A percentile compares a stretch with the other conserved stretches of the same genome.
These are phyloP conservation scores for Pyrrhoderma noxium DNA, from an alignment of 1,284 basidiomycete genomes.

Conservation along the genomic window DNA sequence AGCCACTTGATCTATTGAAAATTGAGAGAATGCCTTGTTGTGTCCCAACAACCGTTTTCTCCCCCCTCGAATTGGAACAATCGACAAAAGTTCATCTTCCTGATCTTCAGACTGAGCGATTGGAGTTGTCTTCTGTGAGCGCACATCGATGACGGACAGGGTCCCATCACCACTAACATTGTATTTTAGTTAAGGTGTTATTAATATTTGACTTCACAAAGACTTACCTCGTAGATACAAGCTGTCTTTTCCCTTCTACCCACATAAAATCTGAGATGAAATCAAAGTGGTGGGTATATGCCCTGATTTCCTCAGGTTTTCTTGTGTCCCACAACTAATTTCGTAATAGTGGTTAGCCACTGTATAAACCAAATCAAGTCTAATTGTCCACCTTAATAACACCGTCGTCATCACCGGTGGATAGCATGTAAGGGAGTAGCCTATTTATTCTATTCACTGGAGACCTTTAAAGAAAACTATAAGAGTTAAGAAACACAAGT, in stretches of 20 bases:
- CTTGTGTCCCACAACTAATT: constrained; percentile 84
- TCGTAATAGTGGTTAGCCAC: neutral
- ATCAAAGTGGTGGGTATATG: constrained; percentile 87
- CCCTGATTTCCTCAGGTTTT: constrained; percentile 51
- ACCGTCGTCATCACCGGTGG: constrained; percentile 91
- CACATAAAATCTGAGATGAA: constrained; percentile 93
- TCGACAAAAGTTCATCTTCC: constrained; percentile 88
- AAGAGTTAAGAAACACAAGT: constrained; percentile 27
- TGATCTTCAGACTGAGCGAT: constrained; percentile 86
- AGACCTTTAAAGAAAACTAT: constrained; percentile 46
- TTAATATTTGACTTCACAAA: constrained; percentile 12
- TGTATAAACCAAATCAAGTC: neutral
- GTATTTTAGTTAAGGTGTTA: neutral
- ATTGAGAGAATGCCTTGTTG: constrained; percentile 88
- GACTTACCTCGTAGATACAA: constrained; percentile 75
- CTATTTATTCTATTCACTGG: constrained; percentile 79
- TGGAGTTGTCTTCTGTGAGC: constrained; percentile 68
- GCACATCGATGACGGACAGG: constrained; percentile 83
- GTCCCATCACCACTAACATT: constrained; percentile 81
- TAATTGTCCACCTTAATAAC: constrained; percentile 65
- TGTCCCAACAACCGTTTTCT: constrained; percentile 84
- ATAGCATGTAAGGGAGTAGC: constrained; percentile 62
- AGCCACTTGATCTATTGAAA: constrained; percentile 82
- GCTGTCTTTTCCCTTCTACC: constrained; percentile 77
- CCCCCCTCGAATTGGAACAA: constrained; percentile 69